A percentile compares a stretch with the other conserved stretches of the same genome.
Evolutionary conservation across 2,329 filamentous ascomycete genomes (phyloP).

Genomic region (Westerdykella aurantiaca): DNA sequence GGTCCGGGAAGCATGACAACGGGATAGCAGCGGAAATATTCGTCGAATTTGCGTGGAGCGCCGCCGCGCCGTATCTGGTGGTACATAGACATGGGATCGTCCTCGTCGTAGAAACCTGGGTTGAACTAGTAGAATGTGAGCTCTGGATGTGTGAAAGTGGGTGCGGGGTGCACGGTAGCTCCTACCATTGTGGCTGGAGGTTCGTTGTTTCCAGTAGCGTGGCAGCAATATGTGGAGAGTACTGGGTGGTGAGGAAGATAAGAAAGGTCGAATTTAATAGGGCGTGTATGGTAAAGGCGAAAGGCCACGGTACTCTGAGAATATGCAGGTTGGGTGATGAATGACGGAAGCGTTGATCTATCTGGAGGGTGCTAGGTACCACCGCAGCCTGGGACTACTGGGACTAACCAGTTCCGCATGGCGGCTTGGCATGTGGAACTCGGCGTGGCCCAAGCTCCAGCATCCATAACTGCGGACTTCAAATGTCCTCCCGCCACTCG

Average conservation of each 20-base stretch:
- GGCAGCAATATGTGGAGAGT: constrained; percentile 13
- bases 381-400: no score
- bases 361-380: no score
- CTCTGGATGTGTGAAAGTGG: constrained; percentile 2
- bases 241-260: constrained; percentile 1
- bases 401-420: constrained; percentile 11
- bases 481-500: not conserved
- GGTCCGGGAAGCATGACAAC: constrained; percentile 88
- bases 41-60: constrained; percentile 76
- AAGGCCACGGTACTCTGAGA: constrained; percentile 7
- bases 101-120: constrained; percentile 47
- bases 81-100: constrained; percentile 51
- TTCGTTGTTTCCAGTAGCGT: not conserved
- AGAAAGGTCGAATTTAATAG: not conserved
- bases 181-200: constrained; percentile 27
- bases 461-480: not conserved
- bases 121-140: constrained; percentile 31
- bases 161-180: constrained; percentile 12
- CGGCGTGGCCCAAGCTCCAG: constrained; percentile 17
- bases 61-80: constrained; percentile 47
- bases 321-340: constrained; percentile 1
- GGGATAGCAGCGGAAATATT: constrained; percentile 97
- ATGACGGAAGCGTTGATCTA: no score
- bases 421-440: constrained; percentile 4
- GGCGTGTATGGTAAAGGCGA: not conserved